Percentiles rank a stretch among this genome's conserved stretches.
Evolutionary conservation across 805 yeast species (phyloP).

Genomic region (Lachancea fermentati): DNA sequence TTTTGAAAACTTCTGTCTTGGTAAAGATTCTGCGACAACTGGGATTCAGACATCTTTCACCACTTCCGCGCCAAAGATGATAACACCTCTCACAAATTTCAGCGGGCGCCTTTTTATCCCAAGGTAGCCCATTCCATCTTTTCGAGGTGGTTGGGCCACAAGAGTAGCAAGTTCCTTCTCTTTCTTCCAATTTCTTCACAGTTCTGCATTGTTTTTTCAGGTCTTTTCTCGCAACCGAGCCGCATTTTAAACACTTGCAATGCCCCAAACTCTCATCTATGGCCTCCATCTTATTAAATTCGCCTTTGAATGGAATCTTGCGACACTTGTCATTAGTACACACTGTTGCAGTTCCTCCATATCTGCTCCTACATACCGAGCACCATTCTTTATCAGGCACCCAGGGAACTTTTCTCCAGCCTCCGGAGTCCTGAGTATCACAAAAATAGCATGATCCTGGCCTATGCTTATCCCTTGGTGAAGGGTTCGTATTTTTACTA

Average conservation of each 20-base stretch:
- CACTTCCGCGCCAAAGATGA: not conserved
- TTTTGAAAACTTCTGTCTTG: not conserved
- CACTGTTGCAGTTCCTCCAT: slow-evolving; percentile 5
- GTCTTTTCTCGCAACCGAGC: not conserved
- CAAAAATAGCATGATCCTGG: not conserved
- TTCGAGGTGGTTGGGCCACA: not conserved
- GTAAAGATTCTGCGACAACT: not conserved
- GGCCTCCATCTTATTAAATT: not conserved
- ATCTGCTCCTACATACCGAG: slow-evolving; percentile 8
- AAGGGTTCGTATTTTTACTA: not conserved
- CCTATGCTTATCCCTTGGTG: not conserved
- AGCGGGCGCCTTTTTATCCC: not conserved
- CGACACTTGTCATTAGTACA: slow-evolving; percentile 5
- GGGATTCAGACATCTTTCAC: not conserved
- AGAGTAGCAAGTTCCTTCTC: not conserved
- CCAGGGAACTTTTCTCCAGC: slow-evolving; percentile 9
- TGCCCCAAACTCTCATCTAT: not conserved
- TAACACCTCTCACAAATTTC: not conserved
- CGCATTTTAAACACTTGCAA: not conserved
- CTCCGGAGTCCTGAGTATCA: not conserved
- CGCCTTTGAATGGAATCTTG: slow-evolving; percentile 3
- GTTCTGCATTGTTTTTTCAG: not conserved
- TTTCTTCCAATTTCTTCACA: not conserved
- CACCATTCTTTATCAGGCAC: slow-evolving; percentile 6
- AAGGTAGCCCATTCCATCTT: not conserved